Base-by-base conservation (phyloP, 2,329 filamentous ascomycete genomes). In the Colletotrichum lupini region DNA sequence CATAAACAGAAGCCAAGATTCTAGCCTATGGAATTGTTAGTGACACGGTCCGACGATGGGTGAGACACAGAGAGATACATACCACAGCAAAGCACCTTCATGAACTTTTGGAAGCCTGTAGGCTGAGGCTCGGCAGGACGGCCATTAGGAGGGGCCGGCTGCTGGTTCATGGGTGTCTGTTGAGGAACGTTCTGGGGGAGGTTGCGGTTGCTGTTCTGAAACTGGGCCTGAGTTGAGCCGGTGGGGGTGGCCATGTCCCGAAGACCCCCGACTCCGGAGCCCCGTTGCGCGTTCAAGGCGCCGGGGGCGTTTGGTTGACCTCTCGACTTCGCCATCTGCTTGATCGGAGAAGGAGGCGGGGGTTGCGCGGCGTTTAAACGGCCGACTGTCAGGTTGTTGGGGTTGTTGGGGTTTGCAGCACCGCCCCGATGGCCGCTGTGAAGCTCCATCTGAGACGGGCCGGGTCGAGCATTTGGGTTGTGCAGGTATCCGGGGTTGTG, bases 281-380 rank as follows among this genome's bases (percentile, higher is more conserved):
- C 91, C 86, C 95, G 91, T 88, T 95, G 94, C 81, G 90, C 88
- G 83, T 90, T 89, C 83, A 92, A 90, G 81, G 90, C 92, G 87
- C 90, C 93, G 87, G 90, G 90, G 85, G 86, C 93, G 91, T 90
- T 95, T 94, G 89, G 93, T 88, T 93, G 93, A 85, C 88, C 87
- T 87, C 84, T 87, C 87, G 90, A 92, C 87, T 92, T 94, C 86
- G 92, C 91, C 87, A 91, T 93, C 90, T 91, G 92, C 85, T 94
- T 95, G 85, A 92, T 93, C 85, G 93, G 93, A 85, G 93, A 94
- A 81, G 94, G 94, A 88, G 93, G 93, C 88, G 93, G 93, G 90
- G 94, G 94, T 89, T 95, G 94, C 87, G 93, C 92, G 89, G 93
- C 93, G 92, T 96, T 96, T 95, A 96, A 95, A 94, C 94, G 94